phyloP scores from a whole-genome alignment of 257 asterid genomes.

The Buddleja alternifolia region DNA sequence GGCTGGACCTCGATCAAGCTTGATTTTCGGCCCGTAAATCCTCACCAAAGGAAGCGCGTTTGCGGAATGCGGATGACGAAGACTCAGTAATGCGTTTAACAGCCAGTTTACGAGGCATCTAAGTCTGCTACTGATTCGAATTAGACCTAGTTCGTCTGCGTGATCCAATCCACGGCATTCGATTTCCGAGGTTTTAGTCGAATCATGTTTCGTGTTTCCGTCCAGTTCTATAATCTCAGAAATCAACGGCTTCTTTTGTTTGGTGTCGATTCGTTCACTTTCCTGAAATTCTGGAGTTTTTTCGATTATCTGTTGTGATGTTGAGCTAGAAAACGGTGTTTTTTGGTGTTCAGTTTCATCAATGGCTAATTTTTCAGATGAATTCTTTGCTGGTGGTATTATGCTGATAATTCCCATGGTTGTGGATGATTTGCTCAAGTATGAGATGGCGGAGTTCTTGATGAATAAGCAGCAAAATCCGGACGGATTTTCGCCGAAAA shows the following conservation, averaged over 20 bases:
- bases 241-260: conserved; percentile 27
- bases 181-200: conserved; percentile 14
- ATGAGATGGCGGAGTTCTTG: conserved; percentile 54
- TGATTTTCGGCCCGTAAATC: conserved; percentile 70
- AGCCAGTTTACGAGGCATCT: conserved; percentile 69
- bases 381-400: conserved; percentile 44
- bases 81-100: conserved; percentile 59
- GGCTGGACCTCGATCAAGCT: conserved; percentile 63
- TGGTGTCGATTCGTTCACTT: conserved; percentile 1
- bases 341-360: conserved; percentile 5
- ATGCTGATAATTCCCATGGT: conserved; percentile 64
- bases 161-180: conserved; percentile 69
- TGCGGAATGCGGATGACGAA: conserved; percentile 68
- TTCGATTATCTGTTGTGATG: conserved; percentile 23
- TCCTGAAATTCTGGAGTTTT: conserved; percentile 26
- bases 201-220: background rate
- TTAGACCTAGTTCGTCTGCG: conserved; percentile 70
- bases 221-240: conserved; percentile 36
- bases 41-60: conserved; percentile 47
- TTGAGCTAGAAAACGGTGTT: conserved; percentile 26
- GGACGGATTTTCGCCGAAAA: conserved; percentile 82
- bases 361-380: conserved; percentile 20
- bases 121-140: conserved; percentile 60
- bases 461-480: conserved; percentile 78
- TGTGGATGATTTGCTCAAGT: conserved; percentile 37